A percentile compares a stretch with the other conserved stretches of the same genome.
Conservation (phyloP, 768 basidiomycete species). For the Auriculariales sp. region DNA sequence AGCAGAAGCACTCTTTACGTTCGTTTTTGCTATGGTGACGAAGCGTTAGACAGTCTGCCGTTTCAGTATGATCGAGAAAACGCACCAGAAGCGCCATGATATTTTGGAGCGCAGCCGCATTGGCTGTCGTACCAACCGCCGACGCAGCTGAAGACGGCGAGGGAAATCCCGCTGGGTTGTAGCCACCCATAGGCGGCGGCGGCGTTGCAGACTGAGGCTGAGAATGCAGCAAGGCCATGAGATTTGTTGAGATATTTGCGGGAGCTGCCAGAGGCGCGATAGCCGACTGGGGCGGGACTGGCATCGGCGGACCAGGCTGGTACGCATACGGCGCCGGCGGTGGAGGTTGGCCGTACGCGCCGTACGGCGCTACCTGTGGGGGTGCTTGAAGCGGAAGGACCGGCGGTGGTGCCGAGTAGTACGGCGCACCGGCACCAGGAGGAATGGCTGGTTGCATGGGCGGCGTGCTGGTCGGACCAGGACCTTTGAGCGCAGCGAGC, state of each 20-base stretch:
- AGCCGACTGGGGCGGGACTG: not conserved
- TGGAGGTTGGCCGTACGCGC: slow-evolving; percentile 15
- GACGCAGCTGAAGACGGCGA: slow-evolving; percentile 30
- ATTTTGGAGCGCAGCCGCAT: slow-evolving; percentile 39
- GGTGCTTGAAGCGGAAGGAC: slow-evolving; percentile 14
- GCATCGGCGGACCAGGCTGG: not conserved
- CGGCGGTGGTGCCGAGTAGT: slow-evolving; percentile 15
- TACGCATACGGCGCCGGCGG: slow-evolving; percentile 9
- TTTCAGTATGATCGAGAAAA: not conserved
- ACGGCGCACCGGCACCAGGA: slow-evolving; percentile 12
- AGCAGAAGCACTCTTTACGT: no score
- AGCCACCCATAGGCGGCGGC: slow-evolving; percentile 7
- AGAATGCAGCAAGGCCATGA: slow-evolving; percentile 50
- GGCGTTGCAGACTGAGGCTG: slow-evolving; percentile 19
- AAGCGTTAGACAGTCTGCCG: not conserved
- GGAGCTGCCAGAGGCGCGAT: slow-evolving; percentile 11
- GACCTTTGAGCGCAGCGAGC: slow-evolving; percentile 67
- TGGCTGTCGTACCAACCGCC: slow-evolving; percentile 29
- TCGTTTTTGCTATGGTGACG: not conserved
- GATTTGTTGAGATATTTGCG: slow-evolving; percentile 43
- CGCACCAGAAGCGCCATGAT: slow-evolving; percentile 57
- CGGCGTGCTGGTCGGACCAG: slow-evolving; percentile 17
- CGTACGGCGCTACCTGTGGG: slow-evolving; percentile 14
- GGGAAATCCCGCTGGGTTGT: slow-evolving; percentile 14
- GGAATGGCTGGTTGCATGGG: slow-evolving; percentile 10